Evolutionary conservation across 148 eudicot genomes (phyloP).

Genomic region (Gaultheria prostrata): DNA sequence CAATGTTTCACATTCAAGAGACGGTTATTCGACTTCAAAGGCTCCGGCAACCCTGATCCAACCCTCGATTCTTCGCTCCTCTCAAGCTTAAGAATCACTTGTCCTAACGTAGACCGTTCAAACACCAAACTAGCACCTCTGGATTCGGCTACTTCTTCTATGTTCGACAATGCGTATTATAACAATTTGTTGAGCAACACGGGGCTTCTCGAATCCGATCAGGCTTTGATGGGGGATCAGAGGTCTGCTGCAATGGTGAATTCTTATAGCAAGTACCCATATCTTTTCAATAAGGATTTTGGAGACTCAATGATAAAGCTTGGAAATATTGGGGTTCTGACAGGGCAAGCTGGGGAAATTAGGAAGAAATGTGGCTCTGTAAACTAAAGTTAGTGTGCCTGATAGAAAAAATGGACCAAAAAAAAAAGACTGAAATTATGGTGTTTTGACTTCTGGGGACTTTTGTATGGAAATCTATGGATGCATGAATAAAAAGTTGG

Average conservation of each 20-base stretch:
- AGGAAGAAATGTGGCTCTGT: slow-evolving; percentile 38
- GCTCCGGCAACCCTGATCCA: slow-evolving; percentile 51
- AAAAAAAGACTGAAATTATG: neutral
- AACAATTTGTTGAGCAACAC: slow-evolving; percentile 38
- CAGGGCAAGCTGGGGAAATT: slow-evolving; percentile 38
- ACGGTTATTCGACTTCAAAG: slow-evolving; percentile 42
- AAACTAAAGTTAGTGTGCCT: neutral
- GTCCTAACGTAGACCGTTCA: slow-evolving; percentile 34
- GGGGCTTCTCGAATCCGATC: slow-evolving; percentile 52
- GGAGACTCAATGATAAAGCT: slow-evolving; percentile 47
- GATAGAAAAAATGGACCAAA: neutral
- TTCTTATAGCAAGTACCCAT: slow-evolving; percentile 24
- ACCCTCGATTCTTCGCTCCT: slow-evolving; percentile 36
- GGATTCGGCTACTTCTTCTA: slow-evolving; percentile 25
- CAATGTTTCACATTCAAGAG: slow-evolving; percentile 61
- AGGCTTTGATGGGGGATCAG: slow-evolving; percentile 34
- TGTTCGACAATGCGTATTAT: slow-evolving; percentile 43
- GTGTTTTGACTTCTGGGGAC: neutral
- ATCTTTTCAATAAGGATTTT: slow-evolving; percentile 38
- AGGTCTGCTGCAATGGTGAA: slow-evolving; percentile 38
- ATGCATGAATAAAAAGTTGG: neutral
- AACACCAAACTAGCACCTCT: slow-evolving; percentile 36
- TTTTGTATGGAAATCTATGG: slow-evolving; percentile 1
- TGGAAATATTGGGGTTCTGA: slow-evolving; percentile 39
- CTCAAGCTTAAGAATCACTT: slow-evolving; percentile 28